Percentiles rank a stretch among this genome's conserved stretches.
Conservation (phyloP, 768 basidiomycete species). For the Hericium coralloides region DNA sequence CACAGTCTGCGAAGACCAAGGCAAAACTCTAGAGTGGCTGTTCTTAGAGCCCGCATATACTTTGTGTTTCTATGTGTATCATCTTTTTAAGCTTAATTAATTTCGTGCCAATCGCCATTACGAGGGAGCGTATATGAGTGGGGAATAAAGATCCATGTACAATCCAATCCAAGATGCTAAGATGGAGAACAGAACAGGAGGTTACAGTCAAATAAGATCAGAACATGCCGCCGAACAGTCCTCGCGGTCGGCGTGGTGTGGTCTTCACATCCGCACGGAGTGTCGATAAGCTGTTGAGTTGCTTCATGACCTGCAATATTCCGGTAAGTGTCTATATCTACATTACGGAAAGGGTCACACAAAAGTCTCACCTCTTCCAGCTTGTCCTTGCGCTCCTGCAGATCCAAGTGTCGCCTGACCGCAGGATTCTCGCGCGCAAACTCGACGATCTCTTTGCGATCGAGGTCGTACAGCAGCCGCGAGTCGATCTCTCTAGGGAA, state of each 20-base stretch:
- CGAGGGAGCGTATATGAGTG: background rate
- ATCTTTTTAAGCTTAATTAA: background rate
- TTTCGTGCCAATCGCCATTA: background rate
- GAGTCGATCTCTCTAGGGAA: constrained; percentile 98
- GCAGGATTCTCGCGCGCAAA: constrained; percentile 95
- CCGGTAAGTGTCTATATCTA: background rate
- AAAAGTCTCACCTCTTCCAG: constrained; percentile 66
- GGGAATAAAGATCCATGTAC: background rate
- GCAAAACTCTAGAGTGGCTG: constrained; percentile 7
- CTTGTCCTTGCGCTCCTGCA: constrained; percentile 97
- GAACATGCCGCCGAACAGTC: constrained; percentile 73
- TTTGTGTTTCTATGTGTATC: background rate
- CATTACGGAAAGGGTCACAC: background rate
- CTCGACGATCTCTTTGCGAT: constrained; percentile 77
- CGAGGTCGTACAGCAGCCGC: constrained; percentile 85
- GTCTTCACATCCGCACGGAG: constrained; percentile 78
- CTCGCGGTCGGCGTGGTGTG: constrained; percentile 61
- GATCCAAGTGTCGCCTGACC: constrained; percentile 80
- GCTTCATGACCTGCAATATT: constrained; percentile 76
- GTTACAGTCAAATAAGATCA: constrained; percentile 21
- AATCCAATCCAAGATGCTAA: background rate
- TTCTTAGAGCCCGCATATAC: background rate
- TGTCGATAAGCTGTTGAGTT: constrained; percentile 84
- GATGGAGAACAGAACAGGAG: background rate
- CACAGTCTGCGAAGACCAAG: constrained; percentile 8